These are phyloP conservation scores for Pseudomicrostroma phylloplanum DNA, from an alignment of 1,284 basidiomycete species.

Conservation along the genomic window DNA sequence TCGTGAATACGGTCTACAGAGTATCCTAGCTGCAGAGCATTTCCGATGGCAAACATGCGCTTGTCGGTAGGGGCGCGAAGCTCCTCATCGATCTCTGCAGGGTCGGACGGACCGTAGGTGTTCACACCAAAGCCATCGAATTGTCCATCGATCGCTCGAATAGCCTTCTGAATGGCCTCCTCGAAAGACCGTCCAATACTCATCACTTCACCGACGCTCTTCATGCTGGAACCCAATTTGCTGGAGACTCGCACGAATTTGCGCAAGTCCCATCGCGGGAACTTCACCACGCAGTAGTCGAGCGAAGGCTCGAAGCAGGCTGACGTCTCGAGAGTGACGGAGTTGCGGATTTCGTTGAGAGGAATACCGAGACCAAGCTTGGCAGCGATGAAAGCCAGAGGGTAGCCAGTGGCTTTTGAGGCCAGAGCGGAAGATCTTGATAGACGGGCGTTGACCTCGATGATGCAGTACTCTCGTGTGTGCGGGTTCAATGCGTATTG, in stretches of 20 bases:
- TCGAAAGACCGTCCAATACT: slow-evolving; percentile 96
- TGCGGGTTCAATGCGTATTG: slow-evolving; percentile 95
- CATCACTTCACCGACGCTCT: slow-evolving; percentile 99
- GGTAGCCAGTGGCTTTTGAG: slow-evolving; percentile 97
- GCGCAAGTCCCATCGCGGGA: slow-evolving; percentile 96
- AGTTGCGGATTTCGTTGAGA: slow-evolving; percentile 94
- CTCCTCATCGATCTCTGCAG: slow-evolving; percentile 74
- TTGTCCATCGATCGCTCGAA: slow-evolving; percentile 88
- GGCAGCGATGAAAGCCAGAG: slow-evolving; percentile 94
- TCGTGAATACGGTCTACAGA: slow-evolving; percentile 92
- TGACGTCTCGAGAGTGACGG: slow-evolving; percentile 88
- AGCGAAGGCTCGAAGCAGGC: slow-evolving; percentile 97
- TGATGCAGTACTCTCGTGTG: slow-evolving; percentile 95
- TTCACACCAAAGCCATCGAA: slow-evolving; percentile 86
- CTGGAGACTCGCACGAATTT: slow-evolving; percentile 66
- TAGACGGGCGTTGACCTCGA: slow-evolving; percentile 98
- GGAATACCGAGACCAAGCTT: slow-evolving; percentile 95
- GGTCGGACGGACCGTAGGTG: slow-evolving; percentile 58
- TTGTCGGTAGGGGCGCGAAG: slow-evolving; percentile 82
- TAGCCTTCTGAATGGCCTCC: slow-evolving; percentile 96
- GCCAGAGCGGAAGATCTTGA: slow-evolving; percentile 95
- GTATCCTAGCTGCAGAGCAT: slow-evolving; percentile 81
- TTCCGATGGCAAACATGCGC: slow-evolving; percentile 82
- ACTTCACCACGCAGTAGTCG: slow-evolving; percentile 97
- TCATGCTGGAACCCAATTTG: slow-evolving; percentile 59